phyloP scores from a whole-genome alignment of 1,284 basidiomycete genomes.

The Ustilago crameri region DNA sequence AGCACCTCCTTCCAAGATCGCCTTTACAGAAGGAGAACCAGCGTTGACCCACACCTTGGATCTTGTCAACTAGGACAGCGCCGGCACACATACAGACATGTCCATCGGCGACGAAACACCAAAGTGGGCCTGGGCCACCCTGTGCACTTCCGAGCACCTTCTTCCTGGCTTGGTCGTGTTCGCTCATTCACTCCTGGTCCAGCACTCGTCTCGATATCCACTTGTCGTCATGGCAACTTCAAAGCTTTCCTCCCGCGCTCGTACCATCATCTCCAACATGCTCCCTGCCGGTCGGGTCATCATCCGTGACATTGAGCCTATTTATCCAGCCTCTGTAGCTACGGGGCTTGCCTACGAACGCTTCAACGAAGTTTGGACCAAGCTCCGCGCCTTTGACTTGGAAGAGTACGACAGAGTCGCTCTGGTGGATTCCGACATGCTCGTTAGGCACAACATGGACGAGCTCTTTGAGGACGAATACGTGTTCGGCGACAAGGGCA shows the following conservation, averaged over 20 bases:
- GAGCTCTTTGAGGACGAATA: constrained; percentile 77
- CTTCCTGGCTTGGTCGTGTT: constrained; percentile 58
- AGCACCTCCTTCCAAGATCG: too few species aligned
- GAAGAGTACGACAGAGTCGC: constrained; percentile 76
- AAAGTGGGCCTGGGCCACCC: constrained; percentile 55
- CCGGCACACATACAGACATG: constrained; percentile 14
- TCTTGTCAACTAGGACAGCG: too few species aligned
- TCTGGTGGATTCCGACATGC: constrained; percentile 90
- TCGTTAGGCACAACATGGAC: constrained; percentile 87
- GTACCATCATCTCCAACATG: constrained; percentile 30
- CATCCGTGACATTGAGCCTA: constrained; percentile 45
- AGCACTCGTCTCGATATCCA: constrained; percentile 45
- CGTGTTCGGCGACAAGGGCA: constrained; percentile 64
- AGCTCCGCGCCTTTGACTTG: constrained; percentile 62
- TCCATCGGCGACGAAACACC: constrained; percentile 23
- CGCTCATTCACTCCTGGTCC: constrained; percentile 48
- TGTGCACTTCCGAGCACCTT: constrained; percentile 58
- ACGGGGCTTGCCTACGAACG: constrained; percentile 41
- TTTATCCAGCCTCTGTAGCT: constrained; percentile 26
- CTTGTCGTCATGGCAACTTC: constrained; percentile 57
- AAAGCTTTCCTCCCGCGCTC: constrained; percentile 34
- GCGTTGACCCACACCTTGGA: too few species aligned
- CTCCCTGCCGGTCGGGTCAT: constrained; percentile 21
- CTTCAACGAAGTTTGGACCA: constrained; percentile 66
- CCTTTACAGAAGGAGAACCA: too few species aligned